Evolutionary conservation across 345 rosid genomes (phyloP), one percentile per base, ranked within the genome.

Genomic region (Laguncularia racemosa): DNA sequence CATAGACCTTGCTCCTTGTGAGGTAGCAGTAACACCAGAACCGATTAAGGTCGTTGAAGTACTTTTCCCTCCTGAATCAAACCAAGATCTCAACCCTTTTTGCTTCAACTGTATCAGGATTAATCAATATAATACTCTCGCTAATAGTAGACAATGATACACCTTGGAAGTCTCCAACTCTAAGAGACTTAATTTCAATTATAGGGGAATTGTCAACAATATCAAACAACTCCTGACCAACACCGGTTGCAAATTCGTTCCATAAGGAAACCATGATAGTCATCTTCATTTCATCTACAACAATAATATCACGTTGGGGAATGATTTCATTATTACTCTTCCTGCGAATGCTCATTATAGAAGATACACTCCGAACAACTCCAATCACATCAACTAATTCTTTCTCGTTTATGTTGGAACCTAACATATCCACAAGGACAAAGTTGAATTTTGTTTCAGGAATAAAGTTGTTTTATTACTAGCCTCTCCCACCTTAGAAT

Each of bases 91-190:
- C 71, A 88, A 68, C n/a, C 64, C 78, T 91, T 70, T 74, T 77
- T 64, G 96, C 77, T 71, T 86, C 93, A 1, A 90, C 76, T 52
- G 68, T 72, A n/a, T n/a, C n/a, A n/a, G n/a, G n/a, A n/a, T n/a
- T n/a, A n/a, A n/a, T n/a, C n/a, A n/a, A n/a, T n/a, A 57, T 82
- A 38, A 69, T 58, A 64, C 98, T 88, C 74, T 63, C 80, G n/a
- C n/a, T n/a, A n/a, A n/a, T n/a, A n/a, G n/a, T n/a, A n/a, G n/a
- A n/a, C n/a, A n/a, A n/a, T n/a, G 64, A n/a, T 6, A 53, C 78
- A 91, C 98, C 98, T 86, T 88, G 95, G 71, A 88, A 91, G 40
- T 91, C 98, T 46, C 95, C 83, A 61, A 85, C 96, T 71, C 65
- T 88, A 17, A 91, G 83, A 49, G 87, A 77, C 78, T 91, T 88